Percentiles rank a stretch among this genome's conserved stretches.
These are phyloP conservation scores for Mycena latifolia DNA, from an alignment of 768 basidiomycete species.

Conservation along the genomic window DNA sequence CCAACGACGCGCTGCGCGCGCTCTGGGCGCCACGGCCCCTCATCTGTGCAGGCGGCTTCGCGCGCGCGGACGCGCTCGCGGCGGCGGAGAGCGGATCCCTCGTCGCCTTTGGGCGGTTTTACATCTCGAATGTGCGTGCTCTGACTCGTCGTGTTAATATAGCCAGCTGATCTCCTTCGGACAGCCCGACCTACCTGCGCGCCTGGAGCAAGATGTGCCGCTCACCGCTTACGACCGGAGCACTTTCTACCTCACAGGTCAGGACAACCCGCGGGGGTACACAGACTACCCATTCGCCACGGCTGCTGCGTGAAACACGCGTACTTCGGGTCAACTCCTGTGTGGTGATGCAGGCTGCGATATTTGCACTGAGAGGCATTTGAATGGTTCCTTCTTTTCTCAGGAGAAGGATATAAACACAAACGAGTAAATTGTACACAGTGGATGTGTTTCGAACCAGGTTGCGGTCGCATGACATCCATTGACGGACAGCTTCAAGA, in stretches of 20 bases:
- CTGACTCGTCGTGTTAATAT: neutral
- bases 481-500: too few relatives aligned
- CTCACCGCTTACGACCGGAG: constrained; percentile 36
- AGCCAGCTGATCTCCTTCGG: neutral
- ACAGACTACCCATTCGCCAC: constrained; percentile 40
- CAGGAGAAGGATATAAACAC: too few relatives aligned
- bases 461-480: too few relatives aligned
- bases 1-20: constrained; percentile 37
- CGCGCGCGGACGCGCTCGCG: constrained; percentile 42
- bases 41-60: constrained; percentile 47
- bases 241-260: constrained; percentile 41
- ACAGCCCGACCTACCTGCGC: constrained; percentile 48
- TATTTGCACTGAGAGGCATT: too few relatives aligned
- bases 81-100: constrained; percentile 37
- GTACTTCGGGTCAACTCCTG: too few relatives aligned
- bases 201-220: constrained; percentile 39
- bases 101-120: constrained; percentile 30
- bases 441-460: too few relatives aligned
- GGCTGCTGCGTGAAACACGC: too few relatives aligned
- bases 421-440: too few relatives aligned
- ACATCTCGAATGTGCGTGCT: constrained; percentile 33
- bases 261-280: constrained; percentile 43
- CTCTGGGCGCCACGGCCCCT: constrained; percentile 41
- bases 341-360: too few relatives aligned
- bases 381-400: too few relatives aligned